Percentiles rank a stretch among this genome's conserved stretches.
phyloP scores from a whole-genome alignment of 371 early-diverging fungal genomes.

The Lichtheimia ornata region DNA sequence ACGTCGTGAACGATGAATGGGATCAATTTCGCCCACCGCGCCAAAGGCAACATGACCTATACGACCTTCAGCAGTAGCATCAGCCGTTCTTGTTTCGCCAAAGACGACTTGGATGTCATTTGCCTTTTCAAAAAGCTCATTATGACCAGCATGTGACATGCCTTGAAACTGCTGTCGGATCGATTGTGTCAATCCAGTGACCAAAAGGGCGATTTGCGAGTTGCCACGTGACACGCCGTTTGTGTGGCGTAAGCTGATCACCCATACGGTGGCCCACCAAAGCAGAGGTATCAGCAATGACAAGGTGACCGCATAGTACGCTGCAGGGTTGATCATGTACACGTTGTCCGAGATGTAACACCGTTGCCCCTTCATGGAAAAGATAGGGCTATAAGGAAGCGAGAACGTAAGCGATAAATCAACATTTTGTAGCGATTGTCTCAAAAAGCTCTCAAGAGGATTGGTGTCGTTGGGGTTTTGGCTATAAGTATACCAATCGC shows the following conservation, averaged over 20 bases:
- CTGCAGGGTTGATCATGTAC: conserved; percentile 11
- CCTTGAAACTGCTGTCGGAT: conserved; percentile 13
- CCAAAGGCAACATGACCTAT: conserved; percentile 19
- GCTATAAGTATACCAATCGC: not conserved
- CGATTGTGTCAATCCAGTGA: conserved; percentile 16
- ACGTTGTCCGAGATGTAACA: not conserved
- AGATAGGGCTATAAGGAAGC: conserved; percentile 1
- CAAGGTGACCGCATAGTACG: conserved; percentile 11
- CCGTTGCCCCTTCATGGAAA: not conserved
- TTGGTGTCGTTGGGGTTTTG: not conserved
- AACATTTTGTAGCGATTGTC: not conserved
- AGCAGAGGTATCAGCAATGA: conserved; percentile 13
- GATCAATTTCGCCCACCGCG: conserved; percentile 7
- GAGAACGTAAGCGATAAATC: conserved; percentile 7
- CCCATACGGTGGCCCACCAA: conserved; percentile 20
- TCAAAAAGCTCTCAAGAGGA: conserved; percentile 1
- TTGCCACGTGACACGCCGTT: conserved; percentile 22
- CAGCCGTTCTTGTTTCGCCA: conserved; percentile 13
- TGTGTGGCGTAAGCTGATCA: conserved; percentile 15
- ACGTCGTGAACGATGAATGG: not conserved
- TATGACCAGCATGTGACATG: conserved; percentile 16
- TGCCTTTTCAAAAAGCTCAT: conserved; percentile 12
- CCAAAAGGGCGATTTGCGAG: conserved; percentile 23
- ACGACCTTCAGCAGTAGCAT: too few relatives aligned
- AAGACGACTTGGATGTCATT: conserved; percentile 10